A percentile compares a stretch with the other conserved stretches of the same genome.
Evolutionary conservation across 2,329 filamentous ascomycete genomes (phyloP).

Genomic region (Aspergillus pseudoterreus): DNA sequence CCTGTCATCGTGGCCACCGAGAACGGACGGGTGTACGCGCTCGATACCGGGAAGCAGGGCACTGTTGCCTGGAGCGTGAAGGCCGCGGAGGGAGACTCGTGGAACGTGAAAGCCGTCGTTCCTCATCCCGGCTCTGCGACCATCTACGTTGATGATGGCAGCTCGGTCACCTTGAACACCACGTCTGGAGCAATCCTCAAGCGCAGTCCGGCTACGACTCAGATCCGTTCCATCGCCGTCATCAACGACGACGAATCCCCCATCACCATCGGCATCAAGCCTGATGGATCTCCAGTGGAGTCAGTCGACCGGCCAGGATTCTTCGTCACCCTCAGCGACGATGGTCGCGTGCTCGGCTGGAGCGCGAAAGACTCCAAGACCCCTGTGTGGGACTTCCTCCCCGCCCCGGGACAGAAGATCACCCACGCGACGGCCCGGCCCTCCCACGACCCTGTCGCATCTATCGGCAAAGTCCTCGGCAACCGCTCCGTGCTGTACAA

Average conservation of each 20-base stretch:
- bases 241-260: constrained; percentile 23
- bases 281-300: constrained; percentile 32
- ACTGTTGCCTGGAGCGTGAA: constrained; percentile 71
- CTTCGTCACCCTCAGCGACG: constrained; percentile 39
- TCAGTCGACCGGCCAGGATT: constrained; percentile 31
- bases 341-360: constrained; percentile 45
- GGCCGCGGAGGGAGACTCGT: constrained; percentile 57
- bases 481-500: constrained; percentile 96
- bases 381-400: constrained; percentile 69
- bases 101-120: constrained; percentile 66
- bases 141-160: constrained; percentile 59
- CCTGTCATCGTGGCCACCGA: constrained; percentile 75
- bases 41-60: constrained; percentile 73
- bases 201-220: constrained; percentile 20
- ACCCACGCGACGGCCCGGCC: constrained; percentile 65
- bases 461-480: constrained; percentile 88
- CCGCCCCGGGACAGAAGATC: constrained; percentile 64
- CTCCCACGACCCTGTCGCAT: constrained; percentile 80
- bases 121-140: constrained; percentile 59
- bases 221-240: constrained; percentile 31
- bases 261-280: constrained; percentile 29
- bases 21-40: constrained; percentile 72
- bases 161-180: constrained; percentile 52
- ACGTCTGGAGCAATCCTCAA: constrained; percentile 42
- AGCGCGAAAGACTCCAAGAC: constrained; percentile 30